Base-by-base conservation (phyloP, 495 filamentous ascomycete species). In the Xylaria cubensis region DNA sequence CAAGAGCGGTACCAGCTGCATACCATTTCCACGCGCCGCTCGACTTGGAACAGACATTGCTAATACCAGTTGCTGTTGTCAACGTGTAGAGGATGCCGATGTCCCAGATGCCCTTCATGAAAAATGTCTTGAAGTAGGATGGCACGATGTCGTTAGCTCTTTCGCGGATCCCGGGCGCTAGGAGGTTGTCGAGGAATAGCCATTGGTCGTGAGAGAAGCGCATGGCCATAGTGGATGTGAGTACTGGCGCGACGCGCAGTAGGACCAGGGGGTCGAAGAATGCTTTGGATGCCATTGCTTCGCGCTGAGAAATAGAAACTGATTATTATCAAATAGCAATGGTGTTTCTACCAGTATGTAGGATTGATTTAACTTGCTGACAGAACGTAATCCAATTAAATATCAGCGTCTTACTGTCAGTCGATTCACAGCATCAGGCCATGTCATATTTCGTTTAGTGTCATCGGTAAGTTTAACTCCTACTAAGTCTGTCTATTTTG, bases 191-290 rank as follows among this genome's bases (percentile, higher is more conserved):
- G 72, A 79, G 77, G 69, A 80, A 80, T 34, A 81, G 67, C 61
- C 77, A 78, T 68, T 82, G 80, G 67, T 82, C 76, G 6, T 72
- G 69, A 10, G 82, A 79, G 69, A 76, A 80, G 46, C 74, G 76
- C 26, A 85, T 75, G 4, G 80, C 81, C 62, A 73, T 80, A 0
- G 82, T 84, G 62, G 82, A 83, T n/a, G 80, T 80, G 67, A 84
- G 63, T 0, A 85, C 75, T 4, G 83, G 83, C 15, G 77, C 76
- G 7, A 79, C 59, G 26, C 80, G 80, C 36, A 84, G 76, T 48
- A 82, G 76, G 13, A 74, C 76, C 17, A 81, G 64, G 10, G 82
- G 83, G 72, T 84, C 77, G 71, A 84, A 78, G 76, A 84, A 78
- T 6, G 73, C 71, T 12, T 75, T 74, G 48, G 80, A 83, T n/a